Evolutionary conservation across 805 yeast species (phyloP).

Genomic region (Metschnikowia sp.): DNA sequence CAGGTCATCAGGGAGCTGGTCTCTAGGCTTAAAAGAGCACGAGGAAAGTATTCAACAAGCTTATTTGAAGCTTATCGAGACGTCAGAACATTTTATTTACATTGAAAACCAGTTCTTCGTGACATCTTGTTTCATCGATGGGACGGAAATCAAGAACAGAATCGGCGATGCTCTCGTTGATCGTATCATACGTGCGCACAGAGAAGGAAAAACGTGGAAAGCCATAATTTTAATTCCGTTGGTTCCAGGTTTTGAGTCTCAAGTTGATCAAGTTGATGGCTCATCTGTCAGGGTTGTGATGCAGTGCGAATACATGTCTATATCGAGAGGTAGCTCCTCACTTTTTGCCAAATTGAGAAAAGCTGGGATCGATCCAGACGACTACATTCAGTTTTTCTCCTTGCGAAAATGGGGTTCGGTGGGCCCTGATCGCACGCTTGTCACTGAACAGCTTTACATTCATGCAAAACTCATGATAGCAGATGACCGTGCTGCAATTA

Average conservation of each 20-base stretch:
- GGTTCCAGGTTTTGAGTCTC: constrained; percentile 96
- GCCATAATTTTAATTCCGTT: constrained; percentile 90
- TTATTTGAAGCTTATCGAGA: constrained; percentile 82
- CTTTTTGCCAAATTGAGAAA: constrained; percentile 78
- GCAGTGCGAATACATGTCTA: constrained; percentile 94
- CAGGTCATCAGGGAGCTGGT: constrained; percentile 92
- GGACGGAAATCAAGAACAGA: constrained; percentile 77
- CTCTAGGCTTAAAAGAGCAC: constrained; percentile 77
- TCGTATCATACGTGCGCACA: constrained; percentile 84
- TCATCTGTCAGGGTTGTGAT: constrained; percentile 92
- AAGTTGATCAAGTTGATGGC: constrained; percentile 90
- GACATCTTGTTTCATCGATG: constrained; percentile 83
- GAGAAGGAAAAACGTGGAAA: constrained; percentile 75
- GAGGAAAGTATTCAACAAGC: constrained; percentile 94
- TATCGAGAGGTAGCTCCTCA: constrained; percentile 84
- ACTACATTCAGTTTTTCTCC: constrained; percentile 88
- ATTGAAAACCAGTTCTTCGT: constrained; percentile 95
- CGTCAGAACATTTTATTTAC: constrained; percentile 88
- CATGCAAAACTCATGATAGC: constrained; percentile 91
- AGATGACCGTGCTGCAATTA: constrained; percentile 89
- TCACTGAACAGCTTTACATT: constrained; percentile 88
- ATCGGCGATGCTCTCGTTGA: constrained; percentile 98
- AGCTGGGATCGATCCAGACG: constrained; percentile 82
- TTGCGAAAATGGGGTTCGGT: constrained; percentile 93
- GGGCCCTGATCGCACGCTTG: constrained; percentile 68